Evolutionary conservation across 2,329 filamentous ascomycete genomes (phyloP).

Genomic region (Dothiorella sarmentorum): DNA sequence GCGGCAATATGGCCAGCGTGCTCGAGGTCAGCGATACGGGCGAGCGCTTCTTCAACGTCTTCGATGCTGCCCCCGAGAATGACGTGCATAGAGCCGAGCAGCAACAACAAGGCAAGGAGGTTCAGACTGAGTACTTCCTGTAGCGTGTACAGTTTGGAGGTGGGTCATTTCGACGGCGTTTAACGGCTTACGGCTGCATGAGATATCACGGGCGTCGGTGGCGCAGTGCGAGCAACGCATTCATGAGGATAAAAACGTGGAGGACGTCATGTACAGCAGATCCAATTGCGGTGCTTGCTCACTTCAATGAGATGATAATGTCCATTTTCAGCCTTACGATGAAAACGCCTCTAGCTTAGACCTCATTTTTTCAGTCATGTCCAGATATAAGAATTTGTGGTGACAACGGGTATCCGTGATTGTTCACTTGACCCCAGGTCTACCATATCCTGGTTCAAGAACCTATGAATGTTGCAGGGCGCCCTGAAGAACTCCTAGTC

Average conservation of each 20-base stretch:
- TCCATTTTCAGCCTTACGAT: too few relatives aligned
- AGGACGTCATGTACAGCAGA: background rate
- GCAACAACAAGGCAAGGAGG: slow-evolving; percentile 72
- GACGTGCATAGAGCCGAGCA: slow-evolving; percentile 79
- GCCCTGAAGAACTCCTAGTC: background rate
- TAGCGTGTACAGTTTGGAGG: slow-evolving; percentile 42
- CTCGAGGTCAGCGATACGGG: slow-evolving; percentile 92
- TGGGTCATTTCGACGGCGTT: background rate
- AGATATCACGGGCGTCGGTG: slow-evolving; percentile 16
- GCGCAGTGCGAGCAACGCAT: background rate
- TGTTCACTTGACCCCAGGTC: slow-evolving; percentile 2
- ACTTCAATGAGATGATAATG: background rate
- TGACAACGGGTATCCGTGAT: slow-evolving; percentile 12
- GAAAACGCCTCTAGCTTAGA: too few relatives aligned
- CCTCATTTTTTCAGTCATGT: background rate
- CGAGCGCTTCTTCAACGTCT: slow-evolving; percentile 95
- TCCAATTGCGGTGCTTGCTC: background rate
- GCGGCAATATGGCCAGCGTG: slow-evolving; percentile 95
- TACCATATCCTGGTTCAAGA: background rate
- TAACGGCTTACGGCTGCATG: slow-evolving; percentile 5
- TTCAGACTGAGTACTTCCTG: slow-evolving; percentile 64
- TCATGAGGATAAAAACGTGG: background rate
- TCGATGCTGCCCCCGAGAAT: slow-evolving; percentile 94
- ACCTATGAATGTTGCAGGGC: background rate
- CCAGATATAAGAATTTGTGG: background rate